Evolutionary conservation across 75 land plant species (phyloP), one percentile per base, ranked within the genome.

Genomic region (Sequoia sempervirens): DNA sequence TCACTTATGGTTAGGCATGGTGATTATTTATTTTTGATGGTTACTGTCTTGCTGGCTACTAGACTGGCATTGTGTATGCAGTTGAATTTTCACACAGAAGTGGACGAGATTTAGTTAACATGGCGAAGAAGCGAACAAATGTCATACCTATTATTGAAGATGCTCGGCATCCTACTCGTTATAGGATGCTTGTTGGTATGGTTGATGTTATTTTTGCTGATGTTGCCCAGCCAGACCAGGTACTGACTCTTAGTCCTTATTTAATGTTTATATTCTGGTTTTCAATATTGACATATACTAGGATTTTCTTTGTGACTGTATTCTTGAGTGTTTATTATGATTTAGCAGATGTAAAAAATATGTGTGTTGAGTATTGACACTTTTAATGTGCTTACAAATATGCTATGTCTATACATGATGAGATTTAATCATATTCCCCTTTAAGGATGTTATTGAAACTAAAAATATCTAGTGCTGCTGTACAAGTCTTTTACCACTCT

Each of bases 211-310:
- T 97, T 58, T 96, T 97, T 85, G 95, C 98, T 82, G 98, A 97
- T 89, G 99, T 97, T 88, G 99, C 99, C 38, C 99, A 97, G 82
- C 99, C 99, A n/a, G 99, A 92, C 50, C 94, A 92, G 93, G 93
- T 92, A 83, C 30, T 36, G 28, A 32, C 26, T 28, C 46, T 26
- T 34, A 14, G 52, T 18, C 7, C 46, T 28, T 14, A 18, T 52
- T 41, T 58, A 23, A 36, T 37, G 10, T 34, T 74, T 53, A 5
- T 86, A 32, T 40, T 23, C 45, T 75, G 81, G 7, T 41, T 34
- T 4, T 47, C 15, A 36, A 18, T 14, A 53, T 12, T 86, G 83
- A 84, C 7, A 81, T 84, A 82, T 82, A 82, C 75, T 66, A 69
- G 87, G 89, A 85, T 85, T 88, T 84, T 84, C 87, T 83, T 85